Percentiles rank a stretch among this genome's conserved stretches.
phyloP scores from a whole-genome alignment of 2,329 filamentous ascomycete genomes.

The Penicillium sp. region DNA sequence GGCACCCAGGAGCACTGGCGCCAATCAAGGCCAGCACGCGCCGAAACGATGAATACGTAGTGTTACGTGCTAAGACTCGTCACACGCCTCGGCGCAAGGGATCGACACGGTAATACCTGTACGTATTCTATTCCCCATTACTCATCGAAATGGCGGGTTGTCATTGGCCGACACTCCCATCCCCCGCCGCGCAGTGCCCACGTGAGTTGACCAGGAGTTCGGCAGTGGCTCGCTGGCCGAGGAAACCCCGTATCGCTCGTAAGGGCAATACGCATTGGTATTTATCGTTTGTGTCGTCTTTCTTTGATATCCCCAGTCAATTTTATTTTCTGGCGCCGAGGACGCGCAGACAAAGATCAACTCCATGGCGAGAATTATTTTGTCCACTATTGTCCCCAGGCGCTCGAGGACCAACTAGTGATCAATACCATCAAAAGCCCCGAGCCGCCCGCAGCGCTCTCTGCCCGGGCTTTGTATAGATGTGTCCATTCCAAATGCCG shows the following conservation, averaged over 20 bases:
- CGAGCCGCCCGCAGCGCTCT: not conserved
- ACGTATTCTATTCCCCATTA: not conserved
- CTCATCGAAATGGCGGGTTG: not conserved
- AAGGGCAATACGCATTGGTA: too few relatives aligned
- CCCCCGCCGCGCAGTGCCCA: not conserved
- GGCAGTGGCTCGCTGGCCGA: too few relatives aligned
- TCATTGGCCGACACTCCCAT: not conserved
- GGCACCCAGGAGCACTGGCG: too few relatives aligned
- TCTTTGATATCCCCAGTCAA: not conserved
- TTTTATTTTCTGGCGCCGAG: too few relatives aligned
- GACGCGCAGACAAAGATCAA: not conserved
- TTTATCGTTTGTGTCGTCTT: not conserved
- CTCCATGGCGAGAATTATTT: too few relatives aligned
- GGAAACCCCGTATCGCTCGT: not conserved
- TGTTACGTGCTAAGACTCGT: too few relatives aligned
- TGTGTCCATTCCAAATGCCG: too few relatives aligned
- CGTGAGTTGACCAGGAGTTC: not conserved
- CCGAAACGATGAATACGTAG: too few relatives aligned
- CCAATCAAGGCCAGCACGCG: too few relatives aligned
- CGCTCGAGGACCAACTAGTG: not conserved
- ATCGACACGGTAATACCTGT: not conserved
- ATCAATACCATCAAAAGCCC: not conserved
- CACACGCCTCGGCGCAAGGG: not conserved
- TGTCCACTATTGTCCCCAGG: not conserved
- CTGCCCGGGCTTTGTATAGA: too few relatives aligned